phyloP scores from a whole-genome alignment of 495 filamentous ascomycete genomes.

The Penicillium soppii region DNA sequence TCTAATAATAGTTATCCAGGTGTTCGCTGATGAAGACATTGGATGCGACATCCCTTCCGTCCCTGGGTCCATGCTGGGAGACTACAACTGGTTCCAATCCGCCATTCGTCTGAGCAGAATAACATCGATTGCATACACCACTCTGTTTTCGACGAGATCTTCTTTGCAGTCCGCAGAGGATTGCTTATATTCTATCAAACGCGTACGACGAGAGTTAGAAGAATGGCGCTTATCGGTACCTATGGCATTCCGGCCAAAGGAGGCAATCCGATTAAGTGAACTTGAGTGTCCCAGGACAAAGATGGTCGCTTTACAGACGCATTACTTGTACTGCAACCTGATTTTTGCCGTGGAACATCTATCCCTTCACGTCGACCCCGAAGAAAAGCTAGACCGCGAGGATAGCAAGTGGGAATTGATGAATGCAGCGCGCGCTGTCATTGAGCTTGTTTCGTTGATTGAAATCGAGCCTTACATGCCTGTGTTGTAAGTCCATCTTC shows the following conservation, averaged over 20 bases:
- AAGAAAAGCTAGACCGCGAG: constrained; percentile 11
- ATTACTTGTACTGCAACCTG: background rate
- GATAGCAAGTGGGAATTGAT: constrained; percentile 23
- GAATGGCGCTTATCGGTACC: constrained; percentile 30
- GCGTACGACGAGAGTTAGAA: constrained; percentile 26
- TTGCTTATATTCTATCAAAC: constrained; percentile 22
- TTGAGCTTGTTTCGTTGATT: constrained; percentile 33
- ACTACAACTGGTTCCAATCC: constrained; percentile 33
- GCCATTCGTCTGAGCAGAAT: constrained; percentile 26
- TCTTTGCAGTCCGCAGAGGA: constrained; percentile 20
- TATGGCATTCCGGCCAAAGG: constrained; percentile 22
- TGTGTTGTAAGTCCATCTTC: constrained; percentile 27
- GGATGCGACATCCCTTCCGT: constrained; percentile 29
- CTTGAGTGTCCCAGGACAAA: background rate
- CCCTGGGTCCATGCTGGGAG: constrained; percentile 24
- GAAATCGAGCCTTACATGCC: constrained; percentile 31
- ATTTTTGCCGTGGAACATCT: background rate
- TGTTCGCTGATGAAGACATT: background rate
- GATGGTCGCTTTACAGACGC: background rate
- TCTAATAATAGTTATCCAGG: background rate
- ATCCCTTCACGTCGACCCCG: constrained; percentile 12
- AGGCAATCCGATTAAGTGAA: background rate
- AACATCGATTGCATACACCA: constrained; percentile 27
- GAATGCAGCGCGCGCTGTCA: constrained; percentile 22
- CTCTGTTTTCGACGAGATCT: constrained; percentile 32